Evolutionary conservation across 106 monocot species (phyloP), one percentile per base, ranked within the genome.

Genomic region (Platanthera guangdongensis): DNA sequence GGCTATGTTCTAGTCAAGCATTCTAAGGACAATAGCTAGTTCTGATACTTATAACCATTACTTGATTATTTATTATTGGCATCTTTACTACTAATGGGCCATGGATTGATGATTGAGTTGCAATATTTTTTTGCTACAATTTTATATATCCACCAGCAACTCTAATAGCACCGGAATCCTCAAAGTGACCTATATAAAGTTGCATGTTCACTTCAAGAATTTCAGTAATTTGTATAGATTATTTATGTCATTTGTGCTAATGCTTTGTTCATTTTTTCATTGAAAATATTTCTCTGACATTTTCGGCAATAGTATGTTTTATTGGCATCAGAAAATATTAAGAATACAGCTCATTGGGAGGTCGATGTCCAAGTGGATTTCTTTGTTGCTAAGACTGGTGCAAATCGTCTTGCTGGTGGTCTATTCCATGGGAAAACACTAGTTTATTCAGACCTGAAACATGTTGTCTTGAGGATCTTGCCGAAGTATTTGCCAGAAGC

Each of bases 291-390:
- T 73, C 11, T 79, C 60, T 84, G 62, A 81, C 77, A 53, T 80
- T 68, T 76, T 84, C 57, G 70, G 9, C 54, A 71, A 76, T 85
- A 99, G 99, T 94, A 99, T 90, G 99, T 99, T 11, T 80, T 91
- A 68, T 86, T 74, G 83, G 82, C 81, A 76, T 83, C 90, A 79
- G 86, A 94, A 72, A 80, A 83, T 32, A 92, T 99, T 68, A 92
- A 99, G 83, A 82, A 87, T 78, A 84, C 92, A 77, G 91, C 99
- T 81, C 94, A 94, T 76, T 99, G 99, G 99, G 99, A 99, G 82
- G 99, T 94, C 68, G 92, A 94, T 86, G 99, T 94, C 79, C 76
- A 92, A 82, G 86, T 99, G 14, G 94, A 99, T 78, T 69, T 88
- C 51, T 99, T 94, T 75, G 87, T 83, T 85, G 77, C 85, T 51